Base-by-base conservation (phyloP, 2,329 filamentous ascomycete genomes). In the Tolypocladium inflatum region DNA sequence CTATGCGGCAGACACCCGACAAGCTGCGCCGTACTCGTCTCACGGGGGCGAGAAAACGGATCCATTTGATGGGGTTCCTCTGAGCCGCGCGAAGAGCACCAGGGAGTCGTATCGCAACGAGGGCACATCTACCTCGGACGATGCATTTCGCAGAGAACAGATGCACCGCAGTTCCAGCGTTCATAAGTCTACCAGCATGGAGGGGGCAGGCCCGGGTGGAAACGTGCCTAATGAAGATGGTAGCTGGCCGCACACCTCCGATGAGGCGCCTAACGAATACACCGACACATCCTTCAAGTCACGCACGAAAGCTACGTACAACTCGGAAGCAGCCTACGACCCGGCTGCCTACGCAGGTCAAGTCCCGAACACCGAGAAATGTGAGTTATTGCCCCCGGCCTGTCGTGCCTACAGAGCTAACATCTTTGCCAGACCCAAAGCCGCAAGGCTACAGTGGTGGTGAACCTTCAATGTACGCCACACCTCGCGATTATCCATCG, bases 31-130 rank as follows among this genome's bases (percentile, higher is more conserved):
- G 0, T 86, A 86, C 64, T 74, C 77, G 48, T 77, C 74, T 1
- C 76, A 79, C 38, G 76, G 80, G 15, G 82, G 83, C 39, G 84
- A 86, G 67, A 85, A 80, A 70, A 79, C 81, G 5, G 79, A 83
- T 52, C 77, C 81, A 0, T 84, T 82, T 59, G 81, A 83, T 51
- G 77, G 75, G 2, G 69, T 67, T 8, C 65, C 73, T 11, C 58
- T 79, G n/a, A 70, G 71, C 54, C 73, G 79, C n/a, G 71, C 77
- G 5, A 75, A 73, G 60, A 81, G 78, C 67, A 74, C 74, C 21
- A 74, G 77, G 39, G 72, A 76, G 38, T 62, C 69, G 9, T 61
- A 67, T 17, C 70, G 69, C 19, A 67, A 58, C 41, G 64, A 67
- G 26, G 67, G 62, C 41, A 57, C 67, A 45, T 57, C 58, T 56